A percentile compares a stretch with the other conserved stretches of the same genome.
Conservation (phyloP, 768 basidiomycete species). For the Pholiota molesta region DNA sequence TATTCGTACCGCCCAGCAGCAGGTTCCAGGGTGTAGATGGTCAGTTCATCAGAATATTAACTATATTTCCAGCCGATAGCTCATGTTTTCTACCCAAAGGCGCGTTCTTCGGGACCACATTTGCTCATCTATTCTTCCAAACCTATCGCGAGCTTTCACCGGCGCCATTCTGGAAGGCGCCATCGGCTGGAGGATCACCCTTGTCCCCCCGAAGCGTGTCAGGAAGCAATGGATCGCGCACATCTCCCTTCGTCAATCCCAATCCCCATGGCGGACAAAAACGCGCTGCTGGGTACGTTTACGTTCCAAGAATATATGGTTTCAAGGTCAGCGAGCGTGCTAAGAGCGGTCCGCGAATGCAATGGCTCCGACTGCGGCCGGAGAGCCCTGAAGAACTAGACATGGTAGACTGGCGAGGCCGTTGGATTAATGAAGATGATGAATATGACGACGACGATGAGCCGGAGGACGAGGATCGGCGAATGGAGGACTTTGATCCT, state of each 20-base stretch:
- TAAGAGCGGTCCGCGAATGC: slow-evolving; percentile 94
- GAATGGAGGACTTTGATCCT: slow-evolving; percentile 87
- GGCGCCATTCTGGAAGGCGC: slow-evolving; percentile 88
- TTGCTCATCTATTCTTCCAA: slow-evolving; percentile 97
- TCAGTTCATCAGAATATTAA: slow-evolving; percentile 36
- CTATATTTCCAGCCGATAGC: slow-evolving; percentile 5
- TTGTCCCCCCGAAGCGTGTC: slow-evolving; percentile 58
- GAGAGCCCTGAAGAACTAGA: slow-evolving; percentile 81
- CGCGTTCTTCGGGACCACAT: slow-evolving; percentile 99
- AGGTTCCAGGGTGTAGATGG: slow-evolving; percentile 97
- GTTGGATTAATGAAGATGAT: slow-evolving; percentile 76
- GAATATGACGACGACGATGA: slow-evolving; percentile 70
- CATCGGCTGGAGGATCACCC: slow-evolving; percentile 56
- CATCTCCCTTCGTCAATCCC: slow-evolving; percentile 78
- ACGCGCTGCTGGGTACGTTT: slow-evolving; percentile 82
- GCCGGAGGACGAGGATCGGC: slow-evolving; percentile 72
- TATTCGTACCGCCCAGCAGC: slow-evolving; percentile 93
- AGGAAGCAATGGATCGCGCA: slow-evolving; percentile 49
- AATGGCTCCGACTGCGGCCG: slow-evolving; percentile 91
- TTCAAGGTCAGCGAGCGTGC: slow-evolving; percentile 97
- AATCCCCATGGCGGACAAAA: slow-evolving; percentile 91
- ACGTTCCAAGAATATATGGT: slow-evolving; percentile 92
- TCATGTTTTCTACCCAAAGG: slow-evolving; percentile 48
- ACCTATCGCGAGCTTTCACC: slow-evolving; percentile 95
- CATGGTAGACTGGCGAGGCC: slow-evolving; percentile 86